Evolutionary conservation across 2,329 filamentous ascomycete genomes (phyloP), one percentile per base, ranked within the genome.

Genomic region (Bisporella sp.): DNA sequence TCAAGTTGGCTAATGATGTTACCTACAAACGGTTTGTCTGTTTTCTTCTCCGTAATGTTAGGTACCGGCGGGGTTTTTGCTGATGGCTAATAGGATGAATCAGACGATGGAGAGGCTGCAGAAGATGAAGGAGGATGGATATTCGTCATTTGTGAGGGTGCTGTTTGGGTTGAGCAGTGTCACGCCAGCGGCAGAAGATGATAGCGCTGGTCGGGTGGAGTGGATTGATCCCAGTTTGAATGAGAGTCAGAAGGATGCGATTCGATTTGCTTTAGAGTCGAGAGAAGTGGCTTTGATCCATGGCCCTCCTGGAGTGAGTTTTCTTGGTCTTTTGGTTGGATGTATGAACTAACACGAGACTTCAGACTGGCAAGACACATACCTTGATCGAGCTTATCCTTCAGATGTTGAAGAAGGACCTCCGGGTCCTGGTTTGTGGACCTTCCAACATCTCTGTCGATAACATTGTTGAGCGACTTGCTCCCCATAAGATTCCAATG

Each of bases 381-480:
- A 97, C 93, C 0, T 72, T 99, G 39, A 92, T 99, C 53, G 93
- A 99, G 68, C 75, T 99, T 9, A 95, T 99, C 54, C 75, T 95
- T n/a, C 93, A 99, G 64, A 73, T 97, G 59, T 74, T 95, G 49
- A 84, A 84, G 63, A 79, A 81, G 29, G 78, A 82, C 12, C 77
- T 84, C 48, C 81, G 90, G 1, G 75, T 97, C 8, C 76, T 97
- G 1, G 92, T 97, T n/a, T 97, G 93, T 62, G 93, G 92, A 0
- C 93, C 93, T 0, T 96, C 89, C 31, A 99, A 99, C 66, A 91
- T 99, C 59, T 93, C 89, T 0, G 93, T 99, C 1, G 93, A 99
- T 76, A 99, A 99, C 64, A 95, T 99, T 51, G 91, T 96, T 6
- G 93, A 99, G 69, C 83, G 93, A 6, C 78, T 97, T 1, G 82